Base-by-base conservation (phyloP, 2,329 filamentous ascomycete genomes). In the Beauveria sp. region DNA sequence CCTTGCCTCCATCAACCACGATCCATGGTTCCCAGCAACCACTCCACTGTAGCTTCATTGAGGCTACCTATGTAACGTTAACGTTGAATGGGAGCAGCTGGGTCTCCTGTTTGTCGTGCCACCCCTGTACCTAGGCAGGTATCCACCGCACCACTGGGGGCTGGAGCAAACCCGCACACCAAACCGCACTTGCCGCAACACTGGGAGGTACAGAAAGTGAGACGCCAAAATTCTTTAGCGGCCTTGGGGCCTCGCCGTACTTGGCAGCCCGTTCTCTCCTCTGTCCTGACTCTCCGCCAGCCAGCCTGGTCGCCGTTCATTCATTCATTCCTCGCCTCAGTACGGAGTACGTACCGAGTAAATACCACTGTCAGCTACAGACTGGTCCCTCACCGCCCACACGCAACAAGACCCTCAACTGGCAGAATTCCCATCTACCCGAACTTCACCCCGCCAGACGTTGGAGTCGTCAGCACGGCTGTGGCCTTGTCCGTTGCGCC, bases 341-440 rank as follows among this genome's bases (percentile, higher is more conserved):
- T 5, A 34, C 31, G 10, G 10, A 34, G 10, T n/a, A 26, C 5
- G 38, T 40, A 40, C 38, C 16, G 3, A 40, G 38, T 10, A 40
- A 12, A 10, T 9, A 43, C 7, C n/a, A 43, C 42, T 20, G 18
- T 38, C 34, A 14, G 34, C 34, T 38, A 43, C 42, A 18, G 2
- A 43, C 26, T 50, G 6, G 26, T 50, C 48, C 28, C 28, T 54
- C 59, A 61, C 59, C 59, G 59, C 59, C 51, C 24, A 31, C 12
- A 14, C 20, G 14, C 50, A 42, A 22, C 34, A 34, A n/a, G 40
- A 42, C 40, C 40, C 9, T 18, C 12, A 43, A 4, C 12, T 20
- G 60, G 60, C 60, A 62, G 60, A 62, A 62, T 52, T 12, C 18
- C 14, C 16, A 40, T 24, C 40, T 48, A 55, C 20, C 58, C 58